These are phyloP conservation scores for Neurospora sp. DNA, from an alignment of 495 filamentous ascomycete species.

Conservation along the genomic window DNA sequence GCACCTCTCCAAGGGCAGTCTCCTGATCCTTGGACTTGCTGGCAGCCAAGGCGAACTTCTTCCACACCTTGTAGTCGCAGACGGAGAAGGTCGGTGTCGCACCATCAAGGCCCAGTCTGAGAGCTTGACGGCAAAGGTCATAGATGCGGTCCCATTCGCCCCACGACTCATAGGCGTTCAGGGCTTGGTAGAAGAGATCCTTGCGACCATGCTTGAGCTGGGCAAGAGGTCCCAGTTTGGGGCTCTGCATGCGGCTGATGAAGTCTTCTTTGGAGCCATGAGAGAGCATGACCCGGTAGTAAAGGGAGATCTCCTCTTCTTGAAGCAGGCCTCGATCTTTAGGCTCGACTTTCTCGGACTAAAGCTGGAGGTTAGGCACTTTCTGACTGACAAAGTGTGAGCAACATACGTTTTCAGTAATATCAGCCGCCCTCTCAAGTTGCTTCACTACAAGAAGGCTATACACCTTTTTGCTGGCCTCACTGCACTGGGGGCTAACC, in stretches of 20 bases:
- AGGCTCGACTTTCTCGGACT: constrained; percentile 15
- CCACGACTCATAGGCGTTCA: constrained; percentile 19
- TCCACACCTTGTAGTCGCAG: constrained; percentile 27
- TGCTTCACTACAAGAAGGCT: constrained; percentile 29
- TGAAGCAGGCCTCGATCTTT: constrained; percentile 19
- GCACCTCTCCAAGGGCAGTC: constrained; percentile 20
- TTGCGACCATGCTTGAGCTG: constrained; percentile 25
- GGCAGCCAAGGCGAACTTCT: constrained; percentile 19
- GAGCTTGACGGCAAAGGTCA: constrained; percentile 20
- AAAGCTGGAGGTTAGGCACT: constrained; percentile 1
- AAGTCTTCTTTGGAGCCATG: constrained; percentile 24
- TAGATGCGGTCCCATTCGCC: constrained; percentile 25
- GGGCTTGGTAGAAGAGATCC: constrained; percentile 19
- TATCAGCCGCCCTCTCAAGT: constrained; percentile 33
- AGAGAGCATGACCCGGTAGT: constrained; percentile 20
- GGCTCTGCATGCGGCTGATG: constrained; percentile 17
- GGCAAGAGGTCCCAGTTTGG: constrained; percentile 16
- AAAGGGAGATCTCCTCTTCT: constrained; percentile 27
- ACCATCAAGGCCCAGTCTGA: constrained; percentile 16
- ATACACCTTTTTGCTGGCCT: constrained; percentile 31
- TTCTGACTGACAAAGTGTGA: neutral
- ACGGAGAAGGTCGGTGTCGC: constrained; percentile 17
- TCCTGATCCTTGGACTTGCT: constrained; percentile 18
- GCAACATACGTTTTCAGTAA: constrained; percentile 25
- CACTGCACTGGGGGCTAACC: constrained; percentile 27